Percentiles rank a stretch among this genome's conserved stretches.
Conservation (phyloP, 129 eudicot genomes). For the Deinandra increscens region DNA sequence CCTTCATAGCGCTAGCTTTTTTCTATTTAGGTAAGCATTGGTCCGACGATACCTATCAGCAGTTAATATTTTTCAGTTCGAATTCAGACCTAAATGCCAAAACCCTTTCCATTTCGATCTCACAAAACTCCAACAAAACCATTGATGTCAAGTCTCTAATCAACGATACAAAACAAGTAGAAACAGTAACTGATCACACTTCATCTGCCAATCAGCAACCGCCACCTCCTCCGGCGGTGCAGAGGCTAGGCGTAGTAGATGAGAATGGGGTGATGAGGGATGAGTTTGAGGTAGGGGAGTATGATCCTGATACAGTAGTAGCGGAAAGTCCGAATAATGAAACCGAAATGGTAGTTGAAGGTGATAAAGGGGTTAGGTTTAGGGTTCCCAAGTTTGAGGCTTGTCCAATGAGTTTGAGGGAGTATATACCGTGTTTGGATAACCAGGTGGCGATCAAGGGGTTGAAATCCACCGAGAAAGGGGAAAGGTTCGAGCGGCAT, state of each 20-base stretch:
- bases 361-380: conserved; percentile 40
- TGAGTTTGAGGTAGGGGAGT: conserved; percentile 81
- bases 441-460: conserved; percentile 58
- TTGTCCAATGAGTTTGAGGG: conserved; percentile 68
- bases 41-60: too few species aligned
- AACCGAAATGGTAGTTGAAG: conserved; percentile 34
- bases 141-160: conserved; percentile 41
- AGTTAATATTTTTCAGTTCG: conserved; percentile 44
- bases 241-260: conserved; percentile 28
- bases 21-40: too few species aligned
- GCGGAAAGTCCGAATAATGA: conserved; percentile 56
- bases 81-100: conserved; percentile 30
- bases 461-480: conserved; percentile 64
- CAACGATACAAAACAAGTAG: conserved; percentile 30
- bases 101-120: conserved; percentile 37
- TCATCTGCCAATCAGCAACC: conserved; percentile 13
- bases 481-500: conserved; percentile 90
- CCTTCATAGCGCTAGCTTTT: too few species aligned
- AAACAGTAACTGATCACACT: too few species aligned
- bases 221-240: conserved; percentile 55
- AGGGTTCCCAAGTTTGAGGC: conserved; percentile 41
- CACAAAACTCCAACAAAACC: not conserved
- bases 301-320: conserved; percentile 48
- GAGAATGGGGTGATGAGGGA: conserved; percentile 71
- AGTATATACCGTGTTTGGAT: conserved; percentile 91